Evolutionary conservation across 2,329 filamentous ascomycete genomes (phyloP), one percentile per base, ranked within the genome.

Genomic region (Exserohilum turcica): DNA sequence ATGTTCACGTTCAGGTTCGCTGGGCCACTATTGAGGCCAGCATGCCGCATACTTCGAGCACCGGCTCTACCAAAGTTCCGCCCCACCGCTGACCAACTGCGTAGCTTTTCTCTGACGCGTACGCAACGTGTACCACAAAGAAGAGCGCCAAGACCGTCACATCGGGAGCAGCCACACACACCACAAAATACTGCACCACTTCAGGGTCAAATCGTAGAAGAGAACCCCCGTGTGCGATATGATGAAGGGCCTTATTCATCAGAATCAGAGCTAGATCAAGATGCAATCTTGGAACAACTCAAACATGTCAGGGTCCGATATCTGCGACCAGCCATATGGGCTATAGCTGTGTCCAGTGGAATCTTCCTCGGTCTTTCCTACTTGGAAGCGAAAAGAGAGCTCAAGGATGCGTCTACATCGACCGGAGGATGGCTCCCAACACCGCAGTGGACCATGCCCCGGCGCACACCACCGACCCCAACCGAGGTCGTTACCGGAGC

Each of bases 321-420:
- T 42, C 40, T 71, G 8, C 57, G 61, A n/a, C 70, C 71, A 24
- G 64, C 63, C 8, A 58, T 73, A 29, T 73, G 64, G 61, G 66
- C 66, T 2, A 32, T 70, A 6, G 32, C 57, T 36, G 61, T 70
- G n/a, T 66, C 67, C 4, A 43, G 61, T 12, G 65, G 66, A 4
- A 66, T 74, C 16, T 71, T 65, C n/a, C 36, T 60, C 12, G 61
- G 60, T 13, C 46, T 71, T 24, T 63, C 71, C 10, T 73, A 64
- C 43, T 55, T 67, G 8, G 57, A 72, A 51, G 71, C 70, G 15
- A 65, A 61, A 36, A 46, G 59, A 6, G 60, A 72, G 40, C 33
- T 71, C 7, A 61, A 67, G 33, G 31, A 52, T 13, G 59, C 63
- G 19, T 33, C 36, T n/a, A 16, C 59, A 4, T 44, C 32, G 45